Base-by-base conservation (phyloP, 768 basidiomycete species). In the Tricholoma sp. region DNA sequence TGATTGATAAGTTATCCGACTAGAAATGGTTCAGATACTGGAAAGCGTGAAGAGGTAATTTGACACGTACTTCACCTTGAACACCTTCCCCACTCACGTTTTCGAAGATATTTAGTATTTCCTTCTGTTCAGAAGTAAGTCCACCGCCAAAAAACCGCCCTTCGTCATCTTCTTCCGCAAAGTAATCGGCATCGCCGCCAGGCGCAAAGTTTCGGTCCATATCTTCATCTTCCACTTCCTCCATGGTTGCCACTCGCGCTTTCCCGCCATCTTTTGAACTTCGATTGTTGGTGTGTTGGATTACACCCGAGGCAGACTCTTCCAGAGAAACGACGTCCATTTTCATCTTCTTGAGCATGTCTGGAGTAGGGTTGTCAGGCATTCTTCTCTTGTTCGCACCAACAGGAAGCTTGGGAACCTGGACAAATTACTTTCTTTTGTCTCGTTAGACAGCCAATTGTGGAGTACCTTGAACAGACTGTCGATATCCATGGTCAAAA, bases 101-200 rank as follows among this genome's bases (percentile, higher is more conserved):
- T 63, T 98, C 96, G 69, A 99, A 96, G 58, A 99, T 95, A 62
- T 91, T 93, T 57, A 99, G 68, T 37, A 99, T 98, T 56, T 94
- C 87, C 68, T 98, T 95, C 75, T 99, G 97, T 67, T 94, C 89
- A 37, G 79, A 81, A 1, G 93, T 95, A 59, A 99, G 74, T 1
- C 97, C 97, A 1, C 95, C 94, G 37, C 97, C 97, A 66, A 87
- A 96, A 73, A 96, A 95, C 10, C 94, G 79, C 0, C 92, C 94
- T 63, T 94, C 93, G 21, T 89, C 91, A 66, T 95, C 94, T 71
- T 95, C 94, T 64, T 96, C 95, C 4, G 69, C 81, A 64, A 90
- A 94, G 69, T 94, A 95, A 67, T 95, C 93, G 0, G 91, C 89
- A 61, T 96, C 94, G 21, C 86, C 86, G 9, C 91, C 91, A 10